Percentiles rank a stretch among this genome's conserved stretches.
phyloP scores from a whole-genome alignment of 192 early-diverging fungal species.

The Mortierella alpina region DNA sequence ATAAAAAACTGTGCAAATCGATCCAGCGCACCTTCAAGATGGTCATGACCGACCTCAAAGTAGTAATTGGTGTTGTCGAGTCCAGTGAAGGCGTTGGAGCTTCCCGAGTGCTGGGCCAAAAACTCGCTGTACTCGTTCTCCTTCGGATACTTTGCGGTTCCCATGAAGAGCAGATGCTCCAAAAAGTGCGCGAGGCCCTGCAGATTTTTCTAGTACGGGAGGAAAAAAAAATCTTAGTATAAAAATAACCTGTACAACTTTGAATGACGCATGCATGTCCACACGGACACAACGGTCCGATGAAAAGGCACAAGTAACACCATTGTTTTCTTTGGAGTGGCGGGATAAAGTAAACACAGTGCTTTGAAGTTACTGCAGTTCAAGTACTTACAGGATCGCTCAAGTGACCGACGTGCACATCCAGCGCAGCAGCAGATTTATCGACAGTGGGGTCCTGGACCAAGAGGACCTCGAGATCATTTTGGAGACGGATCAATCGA shows the following conservation, averaged over 20 bases:
- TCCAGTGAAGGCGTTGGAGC: slow-evolving; percentile 84
- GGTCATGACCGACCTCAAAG: slow-evolving; percentile 78
- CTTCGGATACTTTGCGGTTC: slow-evolving; percentile 75
- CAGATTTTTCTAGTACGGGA: slow-evolving; percentile 61
- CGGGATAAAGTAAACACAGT: not conserved
- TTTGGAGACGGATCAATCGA: slow-evolving; percentile 66
- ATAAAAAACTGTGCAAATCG: slow-evolving; percentile 95
- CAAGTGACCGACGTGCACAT: slow-evolving; percentile 86
- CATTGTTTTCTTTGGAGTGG: not conserved
- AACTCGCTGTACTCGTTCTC: slow-evolving; percentile 87
- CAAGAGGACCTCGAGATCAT: slow-evolving; percentile 75
- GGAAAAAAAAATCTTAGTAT: not conserved
- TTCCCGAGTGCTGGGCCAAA: slow-evolving; percentile 78
- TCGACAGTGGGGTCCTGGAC: slow-evolving; percentile 80
- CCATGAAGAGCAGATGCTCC: slow-evolving; percentile 83
- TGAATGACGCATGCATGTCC: not conserved
- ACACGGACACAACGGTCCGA: not conserved
- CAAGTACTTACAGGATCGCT: slow-evolving; percentile 72
- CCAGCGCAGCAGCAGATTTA: slow-evolving; percentile 81
- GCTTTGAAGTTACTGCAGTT: not conserved
- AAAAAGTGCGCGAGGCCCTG: slow-evolving; percentile 88
- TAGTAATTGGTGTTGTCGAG: slow-evolving; percentile 89
- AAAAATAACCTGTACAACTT: not conserved
- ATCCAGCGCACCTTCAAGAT: slow-evolving; percentile 69
- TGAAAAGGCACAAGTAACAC: not conserved